A percentile compares a stretch with the other conserved stretches of the same genome.
phyloP scores from a whole-genome alignment of 192 early-diverging fungal species.

The Mortierella claussenii region DNA sequence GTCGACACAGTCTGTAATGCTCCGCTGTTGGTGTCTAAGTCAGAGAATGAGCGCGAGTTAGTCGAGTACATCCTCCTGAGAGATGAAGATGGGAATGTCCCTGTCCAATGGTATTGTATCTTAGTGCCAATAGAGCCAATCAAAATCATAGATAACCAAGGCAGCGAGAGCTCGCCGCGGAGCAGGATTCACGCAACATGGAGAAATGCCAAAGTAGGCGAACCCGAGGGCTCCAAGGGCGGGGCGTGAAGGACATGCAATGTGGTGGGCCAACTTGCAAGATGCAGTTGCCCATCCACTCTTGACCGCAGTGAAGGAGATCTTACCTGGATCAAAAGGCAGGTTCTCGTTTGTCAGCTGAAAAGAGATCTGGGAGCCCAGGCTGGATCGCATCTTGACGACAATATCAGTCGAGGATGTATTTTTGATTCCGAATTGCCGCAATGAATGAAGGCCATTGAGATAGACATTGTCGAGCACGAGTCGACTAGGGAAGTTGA shows the following conservation, averaged over 20 bases:
- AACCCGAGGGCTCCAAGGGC: not conserved
- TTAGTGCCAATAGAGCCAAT: conserved; percentile 10
- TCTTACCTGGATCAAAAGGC: conserved; percentile 62
- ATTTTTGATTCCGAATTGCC: conserved; percentile 78
- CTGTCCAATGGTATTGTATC: conserved; percentile 1
- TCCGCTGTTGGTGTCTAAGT: conserved; percentile 9
- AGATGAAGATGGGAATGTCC: not conserved
- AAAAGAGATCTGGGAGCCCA: conserved; percentile 83
- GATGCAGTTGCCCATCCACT: too few species aligned
- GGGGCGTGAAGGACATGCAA: too few species aligned
- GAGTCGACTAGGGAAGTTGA: conserved; percentile 66
- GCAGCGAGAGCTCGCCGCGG: too few species aligned
- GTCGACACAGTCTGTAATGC: conserved; percentile 56
- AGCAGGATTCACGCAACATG: too few species aligned
- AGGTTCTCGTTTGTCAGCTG: conserved; percentile 90
- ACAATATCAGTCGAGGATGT: conserved; percentile 63
- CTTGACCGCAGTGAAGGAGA: too few species aligned
- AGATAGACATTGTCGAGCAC: conserved; percentile 83
- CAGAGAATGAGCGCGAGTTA: not conserved
- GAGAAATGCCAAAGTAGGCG: conserved; percentile 2
- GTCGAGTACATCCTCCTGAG: too few species aligned
- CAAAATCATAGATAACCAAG: not conserved
- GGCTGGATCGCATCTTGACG: conserved; percentile 83
- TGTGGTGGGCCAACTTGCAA: too few species aligned
- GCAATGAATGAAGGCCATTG: conserved; percentile 84